Base-by-base conservation (phyloP, 2,329 filamentous ascomycete genomes). In the Penicillium rolfsii region DNA sequence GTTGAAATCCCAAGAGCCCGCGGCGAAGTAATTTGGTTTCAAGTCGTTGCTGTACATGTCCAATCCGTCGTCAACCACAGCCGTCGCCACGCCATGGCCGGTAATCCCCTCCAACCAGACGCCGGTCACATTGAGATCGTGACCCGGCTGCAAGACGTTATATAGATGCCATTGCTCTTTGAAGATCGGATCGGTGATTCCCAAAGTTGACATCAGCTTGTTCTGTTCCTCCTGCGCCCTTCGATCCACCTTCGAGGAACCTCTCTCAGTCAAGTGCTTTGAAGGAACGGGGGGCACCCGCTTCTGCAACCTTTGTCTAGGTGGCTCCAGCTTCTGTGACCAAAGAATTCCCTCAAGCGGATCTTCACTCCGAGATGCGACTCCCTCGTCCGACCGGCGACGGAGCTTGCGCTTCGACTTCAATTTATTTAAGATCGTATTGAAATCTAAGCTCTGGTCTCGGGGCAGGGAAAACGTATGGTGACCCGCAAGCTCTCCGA, bases 1-100 rank as follows among this genome's bases (percentile, higher is more conserved):
- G 76, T 99, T 99, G 81, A 96, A 99, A 77, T 99, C 95, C 79
- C 90, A 97, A 3, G 94, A 98, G 28, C 95, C 95, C 59, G 87
- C 87, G 1, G 92, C 90, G 73, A 94, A 98, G 79, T 97, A 99
- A 76, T 99, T 99, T 69, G 87, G 89, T 76, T 91, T 93, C 49
- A 99, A 80, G 74, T 99, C 95, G 28, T 91, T 85, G 80, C 93
- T 98, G 79, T 96, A 87, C 89, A 99, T 95, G 73, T 99, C 95
- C 66, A 99, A 78, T 0, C 95, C 95, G 77, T 99, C 95, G 71
- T 99, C 95, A 3, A 99, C 91, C 68, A 99, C 95, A 57, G 94
- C 94, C 2, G 96, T 92, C 1, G 91, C 97, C 19, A 90, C 85
- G 63, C 94, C 94, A 70, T 91, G 87, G 57, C 95, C 95, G 0